phyloP scores from a whole-genome alignment of 139 green algal genomes.

The Tetraselmis striata region DNA sequence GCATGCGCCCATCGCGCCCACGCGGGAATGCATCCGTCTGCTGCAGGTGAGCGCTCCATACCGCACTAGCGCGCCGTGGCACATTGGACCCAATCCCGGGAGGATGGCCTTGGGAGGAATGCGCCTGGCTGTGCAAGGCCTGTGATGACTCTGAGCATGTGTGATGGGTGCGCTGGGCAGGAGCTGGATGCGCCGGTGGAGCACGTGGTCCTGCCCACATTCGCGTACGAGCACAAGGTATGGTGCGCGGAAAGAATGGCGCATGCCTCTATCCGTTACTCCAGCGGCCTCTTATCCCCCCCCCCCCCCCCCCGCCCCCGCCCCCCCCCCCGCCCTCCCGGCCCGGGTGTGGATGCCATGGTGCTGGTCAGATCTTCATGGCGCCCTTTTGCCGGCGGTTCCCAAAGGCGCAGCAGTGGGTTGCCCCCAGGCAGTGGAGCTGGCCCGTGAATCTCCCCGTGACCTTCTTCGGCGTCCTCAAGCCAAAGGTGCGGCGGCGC shows the following conservation, averaged over 20 bases:
- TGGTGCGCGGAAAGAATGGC: too few species aligned
- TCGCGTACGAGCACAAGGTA: slow-evolving; percentile 90
- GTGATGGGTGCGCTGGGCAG: not conserved
- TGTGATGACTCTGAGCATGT: too few species aligned
- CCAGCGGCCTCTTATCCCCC: too few species aligned
- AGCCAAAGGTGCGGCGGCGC: not conserved
- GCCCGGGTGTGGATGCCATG: too few species aligned
- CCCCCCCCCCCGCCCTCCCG: too few species aligned
- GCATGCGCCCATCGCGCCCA: slow-evolving; percentile 82
- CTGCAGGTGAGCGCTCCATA: not conserved
- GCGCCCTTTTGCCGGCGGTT: slow-evolving; percentile 74
- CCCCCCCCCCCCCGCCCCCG: too few species aligned
- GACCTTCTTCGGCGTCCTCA: slow-evolving; percentile 77
- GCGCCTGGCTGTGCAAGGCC: too few species aligned
- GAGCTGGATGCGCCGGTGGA: slow-evolving; percentile 50
- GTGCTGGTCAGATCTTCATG: slow-evolving; percentile 45
- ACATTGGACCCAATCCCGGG: too few species aligned
- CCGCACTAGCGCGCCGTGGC: too few species aligned
- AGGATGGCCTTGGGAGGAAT: too few species aligned
- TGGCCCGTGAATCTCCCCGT: slow-evolving; percentile 74
- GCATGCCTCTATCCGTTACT: too few species aligned
- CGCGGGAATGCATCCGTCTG: slow-evolving; percentile 19
- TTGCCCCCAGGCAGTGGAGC: slow-evolving; percentile 59
- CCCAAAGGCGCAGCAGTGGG: slow-evolving; percentile 65
- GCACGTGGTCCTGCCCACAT: slow-evolving; percentile 83